Evolutionary conservation across 192 early-diverging fungal species (phyloP), one percentile per base, ranked within the genome.

Genomic region (Podila clonocystis): DNA sequence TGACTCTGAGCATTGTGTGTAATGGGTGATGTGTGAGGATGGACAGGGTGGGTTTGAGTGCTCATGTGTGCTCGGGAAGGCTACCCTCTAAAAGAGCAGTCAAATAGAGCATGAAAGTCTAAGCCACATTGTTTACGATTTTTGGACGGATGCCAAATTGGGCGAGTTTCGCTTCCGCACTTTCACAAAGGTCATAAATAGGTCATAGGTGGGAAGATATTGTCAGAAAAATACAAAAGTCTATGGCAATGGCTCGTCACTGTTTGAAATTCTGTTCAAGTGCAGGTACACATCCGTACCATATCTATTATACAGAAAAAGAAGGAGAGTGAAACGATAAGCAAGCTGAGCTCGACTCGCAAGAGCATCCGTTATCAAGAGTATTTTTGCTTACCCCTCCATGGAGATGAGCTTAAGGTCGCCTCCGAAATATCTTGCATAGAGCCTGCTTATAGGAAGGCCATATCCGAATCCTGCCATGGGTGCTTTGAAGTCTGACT

Each of bases 221-320:
- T 9, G 36, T 41, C 9, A 30, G 19, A 31, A 20, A 20, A 15
- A 5, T 8, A 22, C 36, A 17, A 36, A 36, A 5, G 36, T 24
- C 76, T 87, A 93, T 36, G 87, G 88, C 36, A 93, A 83, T 1
- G 97, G 95, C 83, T 98, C 97, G 63, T 95, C 94, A 82, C 92
- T 93, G 84, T 97, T 93, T 58, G 93, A 94, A 60, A 97, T 88
- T 24, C 96, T 87, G 63, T 93, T 95, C 49, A 98, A 86, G 79
- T 98, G 97, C 58, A 98, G 82, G 79, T 98, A 98, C 5, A 95
- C 97, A 84, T 98, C 97, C 55, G 97, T 98, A 59, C 97, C 94
- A 70, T 90, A 93, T 62, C 88, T 89, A 74, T 26, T 58, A 60
- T n/a, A 41, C 8, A 61, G 9, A 69, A 17, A 24, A 17, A n/a